A percentile compares a stretch with the other conserved stretches of the same genome.
Conservation (phyloP, 257 asterid species). For the Jasminum sambac region DNA sequence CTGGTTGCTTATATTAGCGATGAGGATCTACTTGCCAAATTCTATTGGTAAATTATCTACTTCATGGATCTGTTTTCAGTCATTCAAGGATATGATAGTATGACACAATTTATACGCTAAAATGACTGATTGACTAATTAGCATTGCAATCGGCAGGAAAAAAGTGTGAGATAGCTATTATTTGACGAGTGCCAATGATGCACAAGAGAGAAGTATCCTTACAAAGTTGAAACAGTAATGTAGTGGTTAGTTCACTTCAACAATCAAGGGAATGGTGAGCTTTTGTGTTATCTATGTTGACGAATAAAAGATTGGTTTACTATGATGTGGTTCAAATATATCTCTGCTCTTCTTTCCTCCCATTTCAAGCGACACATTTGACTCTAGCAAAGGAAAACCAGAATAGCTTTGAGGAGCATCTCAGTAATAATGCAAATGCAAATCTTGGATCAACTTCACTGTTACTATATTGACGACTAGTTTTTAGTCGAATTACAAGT, state of each 20-base stretch:
- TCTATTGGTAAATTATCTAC: conserved; percentile 61
- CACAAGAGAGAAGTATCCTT: conserved; percentile 92
- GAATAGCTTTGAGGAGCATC: conserved; percentile 84
- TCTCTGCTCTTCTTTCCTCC: conserved; percentile 15
- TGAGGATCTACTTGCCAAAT: conserved; percentile 97
- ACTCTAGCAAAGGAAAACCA: conserved; percentile 97
- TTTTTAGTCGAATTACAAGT: conserved; percentile 99
- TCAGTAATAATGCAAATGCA: conserved; percentile 55
- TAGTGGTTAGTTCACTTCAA: conserved; percentile 97
- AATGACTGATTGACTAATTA: background rate
- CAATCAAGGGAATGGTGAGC: conserved; percentile 99
- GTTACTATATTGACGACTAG: conserved; percentile 98
- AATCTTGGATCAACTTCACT: conserved; percentile 89
- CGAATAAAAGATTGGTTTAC: background rate
- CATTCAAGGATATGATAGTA: background rate
- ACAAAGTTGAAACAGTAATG: conserved; percentile 99
- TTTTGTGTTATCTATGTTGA: conserved; percentile 5
- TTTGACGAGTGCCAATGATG: conserved; percentile 98
- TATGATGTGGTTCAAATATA: background rate
- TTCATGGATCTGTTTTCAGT: conserved; percentile 12
- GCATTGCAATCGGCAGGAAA: conserved; percentile 53
- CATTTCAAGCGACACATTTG: conserved; percentile 82
- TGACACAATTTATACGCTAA: conserved; percentile 13
- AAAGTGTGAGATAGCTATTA: conserved; percentile 91
- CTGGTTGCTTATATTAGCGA: conserved; percentile 94